Evolutionary conservation across 2,329 filamentous ascomycete species (phyloP).

Genomic region (Fusarium scirpi): DNA sequence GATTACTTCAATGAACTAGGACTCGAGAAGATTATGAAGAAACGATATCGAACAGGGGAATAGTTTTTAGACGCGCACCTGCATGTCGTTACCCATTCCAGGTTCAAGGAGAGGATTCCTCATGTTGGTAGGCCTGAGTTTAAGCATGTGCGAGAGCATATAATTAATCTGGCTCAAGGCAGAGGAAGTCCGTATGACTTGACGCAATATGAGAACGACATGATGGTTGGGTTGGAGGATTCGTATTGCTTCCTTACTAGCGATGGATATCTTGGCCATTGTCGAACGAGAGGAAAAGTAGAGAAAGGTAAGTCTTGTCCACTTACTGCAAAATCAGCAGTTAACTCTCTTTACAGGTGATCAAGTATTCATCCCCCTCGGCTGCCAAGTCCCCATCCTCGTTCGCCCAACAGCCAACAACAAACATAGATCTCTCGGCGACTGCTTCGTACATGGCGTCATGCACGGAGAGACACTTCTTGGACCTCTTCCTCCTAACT

Average conservation of each 20-base stretch:
- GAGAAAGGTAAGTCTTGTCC: background rate
- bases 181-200: background rate
- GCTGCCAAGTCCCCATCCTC: background rate
- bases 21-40: background rate
- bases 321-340: accelerated
- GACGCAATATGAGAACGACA: background rate
- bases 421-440: background rate
- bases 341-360: background rate
- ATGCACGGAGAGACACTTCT: background rate
- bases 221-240: background rate
- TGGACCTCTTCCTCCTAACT: background rate
- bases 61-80: background rate
- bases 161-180: background rate
- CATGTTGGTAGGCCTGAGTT: background rate
- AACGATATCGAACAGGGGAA: background rate
- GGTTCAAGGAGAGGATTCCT: background rate
- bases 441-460: background rate
- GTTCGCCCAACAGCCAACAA: background rate
- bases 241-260: background rate
- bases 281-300: background rate
- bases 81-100: background rate
- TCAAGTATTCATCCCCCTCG: background rate
- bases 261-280: background rate
- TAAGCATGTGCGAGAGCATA: background rate
- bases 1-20: background rate